Base-by-base conservation (phyloP, 2,329 filamentous ascomycete species). In the Daldinia sp. region DNA sequence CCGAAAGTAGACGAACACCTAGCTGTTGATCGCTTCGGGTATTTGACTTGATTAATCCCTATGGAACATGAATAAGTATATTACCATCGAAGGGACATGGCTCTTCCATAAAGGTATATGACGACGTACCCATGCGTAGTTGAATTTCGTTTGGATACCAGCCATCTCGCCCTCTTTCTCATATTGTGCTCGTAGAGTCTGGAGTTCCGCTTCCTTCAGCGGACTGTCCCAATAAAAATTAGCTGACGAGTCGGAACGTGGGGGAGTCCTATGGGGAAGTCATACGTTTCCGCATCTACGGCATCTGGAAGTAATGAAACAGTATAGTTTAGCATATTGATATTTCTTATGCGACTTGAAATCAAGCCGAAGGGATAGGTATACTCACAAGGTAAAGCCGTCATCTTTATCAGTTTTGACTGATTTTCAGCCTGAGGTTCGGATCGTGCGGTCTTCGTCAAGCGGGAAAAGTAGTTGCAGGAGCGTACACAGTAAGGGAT, bases 91-190 rank as follows among this genome's bases (percentile, higher is more conserved):
- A 4, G 10, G 35, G 18, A 30, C 2, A 20, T 15, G 26, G 12
- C 12, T 48, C 7, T 51, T 9, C 15, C 15, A 18, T 12, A 12
- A 13, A 6, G 20, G 4, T 35, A n/a, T 20, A 48, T 20, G 61
- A 23, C 39, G 39, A 74, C 85, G 64, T 88, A 97, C 94, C 96
- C 96, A 99, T 79, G 96, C 95, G 81, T 95, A 98, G 89, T 99
- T 99, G 88, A 99, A 99, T 80, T 98, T 98, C 69, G 96, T 99
- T 82, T 99, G 96, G 44, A 99, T 89, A 67, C 95, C 94, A 68
- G 97, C 95, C 85, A 97, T 97, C 77, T 97, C 93, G 74, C 95
- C 96, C 83, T 99, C 96, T 79, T 97, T 97, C 79, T 98, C 95
- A 80, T 96, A 99, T 81, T 99, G 96, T 68, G 93, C 87, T 72